Conservation (phyloP, 1,284 basidiomycete genomes). For the Cryptococcus neoformans region DNA sequence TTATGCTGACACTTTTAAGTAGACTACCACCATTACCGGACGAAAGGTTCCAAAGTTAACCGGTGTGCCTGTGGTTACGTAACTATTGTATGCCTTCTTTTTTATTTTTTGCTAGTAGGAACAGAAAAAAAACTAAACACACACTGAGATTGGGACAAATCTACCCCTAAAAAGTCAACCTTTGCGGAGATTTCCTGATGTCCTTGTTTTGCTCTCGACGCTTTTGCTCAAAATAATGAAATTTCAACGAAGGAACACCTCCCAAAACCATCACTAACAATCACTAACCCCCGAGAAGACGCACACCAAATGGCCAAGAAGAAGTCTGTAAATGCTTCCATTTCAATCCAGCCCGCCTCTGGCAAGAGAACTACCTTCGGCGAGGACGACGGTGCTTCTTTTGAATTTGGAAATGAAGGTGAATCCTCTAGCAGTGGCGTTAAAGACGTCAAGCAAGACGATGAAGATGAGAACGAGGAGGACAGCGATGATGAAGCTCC, state of each 20-base stretch:
- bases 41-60: neutral
- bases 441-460: slow-evolving; percentile 1
- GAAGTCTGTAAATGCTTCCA: slow-evolving; percentile 4
- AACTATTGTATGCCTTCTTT: too few relatives aligned
- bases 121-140: too few relatives aligned
- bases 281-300: too few relatives aligned
- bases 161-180: too few relatives aligned
- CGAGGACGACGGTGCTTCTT: slow-evolving; percentile 9
- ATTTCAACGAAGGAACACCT: too few relatives aligned
- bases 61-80: neutral
- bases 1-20: neutral
- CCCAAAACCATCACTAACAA: too few relatives aligned
- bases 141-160: too few relatives aligned
- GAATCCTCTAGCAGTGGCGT: neutral
- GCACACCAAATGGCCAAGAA: slow-evolving; percentile 14
- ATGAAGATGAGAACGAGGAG: slow-evolving; percentile 13
- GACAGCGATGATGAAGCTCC: slow-evolving; percentile 36
- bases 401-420: neutral
- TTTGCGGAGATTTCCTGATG: too few relatives aligned
- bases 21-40: neutral
- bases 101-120: too few relatives aligned
- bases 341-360: slow-evolving; percentile 17
- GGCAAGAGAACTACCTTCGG: slow-evolving; percentile 33
- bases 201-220: too few relatives aligned
- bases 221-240: too few relatives aligned